Evolutionary conservation across 176 grass and related monocot species (phyloP).

Genomic region (Carex littledalei): DNA sequence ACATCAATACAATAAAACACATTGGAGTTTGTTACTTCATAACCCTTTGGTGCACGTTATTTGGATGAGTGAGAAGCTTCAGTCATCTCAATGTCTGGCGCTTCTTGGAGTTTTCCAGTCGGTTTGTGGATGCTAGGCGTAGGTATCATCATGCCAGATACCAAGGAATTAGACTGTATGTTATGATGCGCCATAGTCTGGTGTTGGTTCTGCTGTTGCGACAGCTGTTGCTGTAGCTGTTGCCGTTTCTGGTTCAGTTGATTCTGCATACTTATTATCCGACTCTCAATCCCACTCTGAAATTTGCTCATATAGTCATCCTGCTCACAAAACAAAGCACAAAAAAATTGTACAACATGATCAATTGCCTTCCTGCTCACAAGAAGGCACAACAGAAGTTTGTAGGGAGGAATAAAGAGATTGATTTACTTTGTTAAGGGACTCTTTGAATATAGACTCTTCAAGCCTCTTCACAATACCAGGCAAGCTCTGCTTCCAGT

Average conservation of each 20-base stretch:
- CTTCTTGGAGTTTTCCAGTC: too few species aligned
- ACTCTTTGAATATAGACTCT: slow-evolving; percentile 45
- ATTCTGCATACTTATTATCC: slow-evolving; percentile 33
- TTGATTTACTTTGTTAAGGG: slow-evolving; percentile 40
- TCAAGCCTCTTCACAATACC: slow-evolving; percentile 34
- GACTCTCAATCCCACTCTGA: slow-evolving; percentile 38
- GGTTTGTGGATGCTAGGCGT: slow-evolving; percentile 77
- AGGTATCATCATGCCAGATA: slow-evolving; percentile 78
- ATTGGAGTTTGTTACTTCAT: too few species aligned
- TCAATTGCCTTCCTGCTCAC: slow-evolving; percentile 2
- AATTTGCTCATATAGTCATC: slow-evolving; percentile 63
- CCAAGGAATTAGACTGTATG: slow-evolving; percentile 57
- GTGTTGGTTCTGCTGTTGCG: slow-evolving; percentile 17
- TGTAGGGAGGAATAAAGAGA: not conserved
- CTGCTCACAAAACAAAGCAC: slow-evolving; percentile 41
- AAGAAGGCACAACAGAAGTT: slow-evolving; percentile 25
- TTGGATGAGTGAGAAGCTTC: too few species aligned
- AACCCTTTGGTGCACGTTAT: too few species aligned
- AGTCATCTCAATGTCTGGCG: too few species aligned
- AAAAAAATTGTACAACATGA: slow-evolving; percentile 22
- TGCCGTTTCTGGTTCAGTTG: slow-evolving; percentile 44
- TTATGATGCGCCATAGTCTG: slow-evolving; percentile 23
- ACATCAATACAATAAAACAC: too few species aligned
- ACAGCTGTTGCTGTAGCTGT: slow-evolving; percentile 32
- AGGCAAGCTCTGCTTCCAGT: slow-evolving; percentile 27